phyloP scores from a whole-genome alignment of 768 basidiomycete species.

The Crepidotus variabilis region DNA sequence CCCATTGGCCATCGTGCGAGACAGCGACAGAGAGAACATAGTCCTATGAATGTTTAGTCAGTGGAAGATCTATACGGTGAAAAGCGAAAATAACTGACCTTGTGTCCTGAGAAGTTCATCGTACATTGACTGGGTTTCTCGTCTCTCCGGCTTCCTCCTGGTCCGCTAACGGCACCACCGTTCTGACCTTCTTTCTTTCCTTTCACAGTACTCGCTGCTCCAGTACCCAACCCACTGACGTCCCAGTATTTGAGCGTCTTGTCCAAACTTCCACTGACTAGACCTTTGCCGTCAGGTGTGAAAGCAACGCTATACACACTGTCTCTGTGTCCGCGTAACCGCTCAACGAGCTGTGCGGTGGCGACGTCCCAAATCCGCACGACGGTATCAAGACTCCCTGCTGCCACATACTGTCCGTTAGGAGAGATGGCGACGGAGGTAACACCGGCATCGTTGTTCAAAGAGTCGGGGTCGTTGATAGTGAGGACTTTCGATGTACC shows the following conservation, averaged over 20 bases:
- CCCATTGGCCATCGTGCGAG: conserved; percentile 89
- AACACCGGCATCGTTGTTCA: conserved; percentile 54
- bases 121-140: conserved; percentile 17
- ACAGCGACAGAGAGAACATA: conserved; percentile 62
- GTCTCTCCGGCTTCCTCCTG: background rate
- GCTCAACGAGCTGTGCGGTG: conserved; percentile 67
- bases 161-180: background rate
- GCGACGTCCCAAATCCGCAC: conserved; percentile 79
- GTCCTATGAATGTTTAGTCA: conserved; percentile 11
- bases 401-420: conserved; percentile 61
- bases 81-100: conserved; percentile 26
- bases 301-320: conserved; percentile 90
- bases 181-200: background rate
- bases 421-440: conserved; percentile 80
- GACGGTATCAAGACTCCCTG: conserved; percentile 69
- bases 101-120: conserved; percentile 89
- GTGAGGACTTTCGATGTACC: conserved; percentile 40
- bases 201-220: background rate
- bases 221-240: conserved; percentile 26
- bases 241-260: conserved; percentile 88
- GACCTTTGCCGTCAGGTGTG: conserved; percentile 84
- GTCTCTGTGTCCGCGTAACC: conserved; percentile 75
- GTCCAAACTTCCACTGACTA: conserved; percentile 90
- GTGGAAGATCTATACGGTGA: no score
- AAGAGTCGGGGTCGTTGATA: conserved; percentile 46